These are phyloP conservation scores for Dryas integrifolia DNA, from an alignment of 331 rosid genomes.

Conservation along the genomic window DNA sequence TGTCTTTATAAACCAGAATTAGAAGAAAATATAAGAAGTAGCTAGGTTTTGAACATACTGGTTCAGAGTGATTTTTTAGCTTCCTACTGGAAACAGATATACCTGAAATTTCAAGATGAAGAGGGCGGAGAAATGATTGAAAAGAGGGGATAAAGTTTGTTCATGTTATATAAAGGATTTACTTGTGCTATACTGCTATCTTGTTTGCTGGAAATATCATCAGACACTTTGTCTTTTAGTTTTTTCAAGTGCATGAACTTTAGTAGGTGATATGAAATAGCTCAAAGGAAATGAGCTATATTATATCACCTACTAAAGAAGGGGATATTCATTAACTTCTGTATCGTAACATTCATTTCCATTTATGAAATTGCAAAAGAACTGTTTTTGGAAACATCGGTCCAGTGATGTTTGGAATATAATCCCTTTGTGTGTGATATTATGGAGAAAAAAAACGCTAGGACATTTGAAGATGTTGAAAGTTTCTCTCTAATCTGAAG, in stretches of 20 bases:
- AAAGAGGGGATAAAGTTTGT: not conserved
- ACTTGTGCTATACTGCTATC: not conserved
- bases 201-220: not conserved
- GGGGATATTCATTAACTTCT: not conserved
- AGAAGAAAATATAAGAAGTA: too few relatives aligned
- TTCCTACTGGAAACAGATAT: not conserved
- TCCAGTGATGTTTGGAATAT: too few relatives aligned
- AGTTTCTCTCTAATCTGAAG: too few relatives aligned
- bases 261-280: not conserved
- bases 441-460: too few relatives aligned
- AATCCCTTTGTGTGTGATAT: too few relatives aligned
- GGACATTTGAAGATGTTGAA: too few relatives aligned
- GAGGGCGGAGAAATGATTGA: not conserved
- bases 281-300: too few relatives aligned
- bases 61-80: not conserved
- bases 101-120: not conserved
- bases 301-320: too few relatives aligned
- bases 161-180: not conserved
- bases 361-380: not conserved
- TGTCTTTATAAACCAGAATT: too few relatives aligned
- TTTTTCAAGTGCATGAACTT: not conserved
- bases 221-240: not conserved
- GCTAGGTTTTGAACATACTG: too few relatives aligned
- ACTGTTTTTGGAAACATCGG: not conserved
- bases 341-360: not conserved